Base-by-base conservation (phyloP, 306 rosid species). In the Trichosanthes truncata region DNA sequence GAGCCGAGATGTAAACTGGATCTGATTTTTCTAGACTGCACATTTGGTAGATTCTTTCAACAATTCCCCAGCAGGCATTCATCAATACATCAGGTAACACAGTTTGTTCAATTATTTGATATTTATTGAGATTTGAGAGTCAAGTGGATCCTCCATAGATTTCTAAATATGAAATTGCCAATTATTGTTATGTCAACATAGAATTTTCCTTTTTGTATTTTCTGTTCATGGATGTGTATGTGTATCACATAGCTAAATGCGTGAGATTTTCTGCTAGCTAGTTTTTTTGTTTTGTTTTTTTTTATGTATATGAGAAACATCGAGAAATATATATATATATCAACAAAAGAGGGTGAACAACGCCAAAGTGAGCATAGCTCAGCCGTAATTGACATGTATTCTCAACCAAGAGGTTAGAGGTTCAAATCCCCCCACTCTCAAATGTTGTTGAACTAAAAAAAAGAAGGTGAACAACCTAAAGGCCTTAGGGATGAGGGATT, bases 11-110 rank as follows among this genome's bases (percentile, higher is more conserved):
- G 85, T 82, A 88, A 57, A 31, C 86, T 93, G 46, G 91, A 93
- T 83, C 89, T 83, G 83, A 86, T 93, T 45, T 93, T 91, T 81
- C 79, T 93, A 61, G 98, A 91, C 80, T 91, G 93, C 80, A 93
- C 97, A 21, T 93, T 91, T 80, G 94, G 92, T 8, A 89, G 48
- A 81, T 91, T 85, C 85, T 77, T 77, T 80, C 82, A 82, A 76
- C 51, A 76, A 18, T 82, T 90, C 82, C 97, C 97, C 74, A 83
- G 87, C 84, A 87, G 85, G 74, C 85, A 82, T 77, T 87, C 88
- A 3, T 86, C 97, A 79, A 79, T 86, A 78, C 89, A 81, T 66
- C 91, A 93, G 85, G 88, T 89, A 86, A 45, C 7, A n/a, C 26
- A 17, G 15, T 38, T 67, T 12, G 55, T 69, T 21, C 23, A 45